Evolutionary conservation across 306 rosid genomes (phyloP).

Genomic region (Cicer yamashitae): DNA sequence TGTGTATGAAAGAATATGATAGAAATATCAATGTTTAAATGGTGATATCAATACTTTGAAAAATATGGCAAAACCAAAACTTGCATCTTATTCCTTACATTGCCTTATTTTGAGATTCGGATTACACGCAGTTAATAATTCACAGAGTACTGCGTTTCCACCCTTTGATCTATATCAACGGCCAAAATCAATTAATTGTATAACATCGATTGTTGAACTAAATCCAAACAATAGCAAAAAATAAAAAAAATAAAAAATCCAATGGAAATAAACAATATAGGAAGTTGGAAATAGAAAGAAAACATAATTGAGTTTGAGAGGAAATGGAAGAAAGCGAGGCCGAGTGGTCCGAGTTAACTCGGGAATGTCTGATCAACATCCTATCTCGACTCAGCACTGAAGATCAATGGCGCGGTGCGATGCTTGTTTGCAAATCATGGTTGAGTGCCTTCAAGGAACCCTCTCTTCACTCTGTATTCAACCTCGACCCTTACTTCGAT

Average conservation of each 20-base stretch:
- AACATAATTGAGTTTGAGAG: not conserved
- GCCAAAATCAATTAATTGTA: no score
- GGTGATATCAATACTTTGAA: no score
- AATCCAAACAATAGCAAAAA: no score
- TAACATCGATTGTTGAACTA: no score
- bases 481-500: slow-evolving; percentile 65
- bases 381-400: slow-evolving; percentile 68
- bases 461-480: slow-evolving; percentile 63
- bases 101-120: no score
- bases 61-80: no score
- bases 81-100: no score
- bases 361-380: slow-evolving; percentile 74
- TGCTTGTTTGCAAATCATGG: slow-evolving; percentile 86
- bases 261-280: not conserved
- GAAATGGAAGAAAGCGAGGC: slow-evolving; percentile 48
- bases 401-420: slow-evolving; percentile 76
- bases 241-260: not conserved
- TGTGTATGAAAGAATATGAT: no score
- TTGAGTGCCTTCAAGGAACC: slow-evolving; percentile 68
- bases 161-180: no score
- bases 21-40: no score
- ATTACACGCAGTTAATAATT: no score
- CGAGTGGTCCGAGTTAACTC: slow-evolving; percentile 84
- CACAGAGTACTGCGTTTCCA: no score
- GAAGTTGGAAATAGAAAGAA: not conserved